Base-by-base conservation (phyloP, 2,329 filamentous ascomycete species). In the Verticillium alfalfae region DNA sequence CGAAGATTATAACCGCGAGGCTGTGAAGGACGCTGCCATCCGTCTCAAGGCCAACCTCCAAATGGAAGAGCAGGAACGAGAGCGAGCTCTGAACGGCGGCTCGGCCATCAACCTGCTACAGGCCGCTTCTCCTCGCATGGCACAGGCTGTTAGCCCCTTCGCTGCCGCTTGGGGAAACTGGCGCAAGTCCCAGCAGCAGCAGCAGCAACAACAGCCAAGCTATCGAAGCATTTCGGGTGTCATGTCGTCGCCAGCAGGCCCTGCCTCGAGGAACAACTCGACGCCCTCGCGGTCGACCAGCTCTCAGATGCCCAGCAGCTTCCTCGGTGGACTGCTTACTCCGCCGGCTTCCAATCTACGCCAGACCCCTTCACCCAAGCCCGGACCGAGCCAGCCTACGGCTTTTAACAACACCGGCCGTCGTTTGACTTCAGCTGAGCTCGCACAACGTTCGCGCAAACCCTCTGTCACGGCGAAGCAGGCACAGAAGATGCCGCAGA, bases 81-180 rank as follows among this genome's bases (percentile, higher is more conserved):
- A 98, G 74, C 86, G 95, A 63, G 88, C 92, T 1, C 84, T 91
- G 76, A 88, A 89, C 60, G 88, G 88, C 57, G 85, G 85, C 15
- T 89, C 87, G 8, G 80, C 85, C 34, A 82, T 88, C 64, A 85
- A 81, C 60, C 81, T 95, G 67, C 88, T 93, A 56, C 87, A 93
- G 65, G 89, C 91, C 12, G 87, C 89, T 5, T 90, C 92, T 2
- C 94, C 93, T 4, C 88, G 92, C 37, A 89, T 96, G 16, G 92
- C 91, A 6, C 89, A 96, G 71, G 90, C 89, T 4, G 89, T 97
- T 31, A 92, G 85, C 1, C 86, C 86, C 31, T 73, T 88, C 41
- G 85, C 92, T n/a, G 92, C 93, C n/a, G 94, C 93, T n/a, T 96
- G 93, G 86, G 93, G 92, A 56, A 97, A 89, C 74, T 97, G 94